Evolutionary conservation across 805 yeast species (phyloP), one percentile per base, ranked within the genome.

Genomic region (Yamadazyma paraphyllophila): DNA sequence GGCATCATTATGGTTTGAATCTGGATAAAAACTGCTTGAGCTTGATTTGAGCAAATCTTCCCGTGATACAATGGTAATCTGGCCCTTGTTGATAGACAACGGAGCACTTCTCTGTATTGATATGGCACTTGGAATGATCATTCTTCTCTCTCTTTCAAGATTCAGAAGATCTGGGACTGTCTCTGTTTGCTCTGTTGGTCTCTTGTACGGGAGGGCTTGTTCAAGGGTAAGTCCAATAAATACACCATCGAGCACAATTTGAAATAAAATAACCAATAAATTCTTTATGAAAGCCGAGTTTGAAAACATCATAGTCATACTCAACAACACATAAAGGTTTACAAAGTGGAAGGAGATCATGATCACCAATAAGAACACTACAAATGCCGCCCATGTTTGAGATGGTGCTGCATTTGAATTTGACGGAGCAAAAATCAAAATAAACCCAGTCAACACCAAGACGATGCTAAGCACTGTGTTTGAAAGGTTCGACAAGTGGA

Each of bases 401-500:
- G 12, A 29, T 3, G 12, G 4, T 24, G 3, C 12, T 13, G 29
- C 15, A 9, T 13, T n/a, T 7, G 29, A 29, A 5, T 12, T n/a
- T 4, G 13, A 20, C 12, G 39, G 17, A 25, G 25, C n/a, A 8
- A 31, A 14, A 34, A 17, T 26, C 16, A 34, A 13, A 4, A 13
- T 10, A 2, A 36, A 4, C 9, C 39, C 36, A 14, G 27, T 7
- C 7, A 40, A 10, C 3, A 45, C 30, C 10, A 41, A 10, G 3
- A 35, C n/a, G 9, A 43, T 29, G 8, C 46, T 44, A 14, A 30
- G n/a, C 3, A 43, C 8, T 4, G 39, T 9, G 17, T 30, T 41
- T 8, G 34, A 20, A 25, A 49, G 35, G 15, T 44, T 44, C 20
- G 48, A 24, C 7, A 49, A 25, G 33, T 46, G 49, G 29, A 43